Base-by-base conservation (phyloP, 1,284 basidiomycete genomes). In the Clitocybe nebularis region DNA sequence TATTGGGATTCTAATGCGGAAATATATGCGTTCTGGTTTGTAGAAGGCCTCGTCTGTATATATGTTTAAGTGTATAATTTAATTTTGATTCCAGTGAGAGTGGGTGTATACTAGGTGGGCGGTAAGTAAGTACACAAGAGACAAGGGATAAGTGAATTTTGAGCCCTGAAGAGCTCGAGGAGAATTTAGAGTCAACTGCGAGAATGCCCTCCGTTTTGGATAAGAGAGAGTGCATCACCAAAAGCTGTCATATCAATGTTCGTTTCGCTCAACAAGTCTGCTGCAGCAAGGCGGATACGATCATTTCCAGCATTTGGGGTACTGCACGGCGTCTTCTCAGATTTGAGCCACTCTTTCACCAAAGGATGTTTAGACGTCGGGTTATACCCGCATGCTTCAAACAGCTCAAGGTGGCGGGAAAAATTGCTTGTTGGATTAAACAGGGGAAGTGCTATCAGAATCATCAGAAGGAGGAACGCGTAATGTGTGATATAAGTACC, bases 391-490 rank as follows among this genome's bases (percentile, higher is more conserved):
- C 74, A 79, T 2, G 69, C 62, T 19, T 64, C 62, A 43, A 74
- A 80, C 14, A 74, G 36, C 39, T 74, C 68, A 10, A 81, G 62
- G 40, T 71, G 68, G 3, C 64, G 67, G 7, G 61, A 67, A 53
- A 81, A 79, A 29, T 63, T 63, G 9, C 59, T 53, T 0, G 76
- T 78, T 6, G 70, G 65, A 45, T 75, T 70, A 55, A 79, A 81
- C 3, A 81, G 62, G 6, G 79, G 79, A 8, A 81, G 64, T 7
- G 67, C 79, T 80, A 36, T 35, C 20, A 41, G 13, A 3, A 11
- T 9, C 35, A 22, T 29, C 25, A 35, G 29, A 11, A 20, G 16
- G 14, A 17, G 25, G 8, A 29, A 29, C 14, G n/a, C n/a, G n/a
- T n/a, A n/a, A n/a, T n/a, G n/a, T n/a, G n/a, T n/a, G n/a, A n/a